Evolutionary conservation across 1,139 yeast genomes (phyloP).

Genomic region (Saccharomyces hybrid): DNA sequence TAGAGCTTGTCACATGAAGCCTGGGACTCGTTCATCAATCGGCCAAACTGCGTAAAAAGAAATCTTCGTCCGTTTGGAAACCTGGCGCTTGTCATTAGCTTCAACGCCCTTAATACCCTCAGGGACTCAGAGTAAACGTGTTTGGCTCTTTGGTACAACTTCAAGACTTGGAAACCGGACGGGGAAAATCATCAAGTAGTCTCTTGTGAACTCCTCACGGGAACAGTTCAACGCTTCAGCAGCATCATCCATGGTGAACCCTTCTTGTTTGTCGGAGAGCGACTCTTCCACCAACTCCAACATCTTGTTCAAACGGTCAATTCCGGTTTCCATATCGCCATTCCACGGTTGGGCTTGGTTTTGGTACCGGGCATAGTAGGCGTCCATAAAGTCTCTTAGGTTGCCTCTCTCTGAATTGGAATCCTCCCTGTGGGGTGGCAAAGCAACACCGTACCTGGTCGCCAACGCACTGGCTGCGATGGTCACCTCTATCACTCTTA

Average conservation of each 20-base stretch:
- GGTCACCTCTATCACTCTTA: constrained; percentile 64
- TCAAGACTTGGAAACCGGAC: constrained; percentile 50
- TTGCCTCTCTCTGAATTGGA: constrained; percentile 58
- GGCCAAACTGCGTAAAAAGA: constrained; percentile 41
- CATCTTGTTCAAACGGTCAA: constrained; percentile 37
- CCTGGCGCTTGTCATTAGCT: constrained; percentile 31
- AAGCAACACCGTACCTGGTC: constrained; percentile 37
- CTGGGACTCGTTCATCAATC: constrained; percentile 55
- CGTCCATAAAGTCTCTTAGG: constrained; percentile 56
- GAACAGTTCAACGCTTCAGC: constrained; percentile 41
- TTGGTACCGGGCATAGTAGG: constrained; percentile 36
- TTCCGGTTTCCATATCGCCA: constrained; percentile 43
- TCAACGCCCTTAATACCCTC: constrained; percentile 48
- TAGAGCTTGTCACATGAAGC: constrained; percentile 42
- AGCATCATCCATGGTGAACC: constrained; percentile 46
- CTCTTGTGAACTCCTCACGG: constrained; percentile 38
- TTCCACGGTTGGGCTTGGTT: constrained; percentile 39
- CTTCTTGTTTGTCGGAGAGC: constrained; percentile 35
- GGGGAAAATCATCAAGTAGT: constrained; percentile 47
- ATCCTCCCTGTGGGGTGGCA: constrained; percentile 37
- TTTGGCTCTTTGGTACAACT: constrained; percentile 51
- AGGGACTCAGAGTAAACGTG: constrained; percentile 62
- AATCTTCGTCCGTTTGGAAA: constrained; percentile 22
- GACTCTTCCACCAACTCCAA: constrained; percentile 39
- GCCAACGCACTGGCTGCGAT: constrained; percentile 56